Evolutionary conservation across 75 land plant genomes (phyloP).

Genomic region (Pseudotsuga menziesii): DNA sequence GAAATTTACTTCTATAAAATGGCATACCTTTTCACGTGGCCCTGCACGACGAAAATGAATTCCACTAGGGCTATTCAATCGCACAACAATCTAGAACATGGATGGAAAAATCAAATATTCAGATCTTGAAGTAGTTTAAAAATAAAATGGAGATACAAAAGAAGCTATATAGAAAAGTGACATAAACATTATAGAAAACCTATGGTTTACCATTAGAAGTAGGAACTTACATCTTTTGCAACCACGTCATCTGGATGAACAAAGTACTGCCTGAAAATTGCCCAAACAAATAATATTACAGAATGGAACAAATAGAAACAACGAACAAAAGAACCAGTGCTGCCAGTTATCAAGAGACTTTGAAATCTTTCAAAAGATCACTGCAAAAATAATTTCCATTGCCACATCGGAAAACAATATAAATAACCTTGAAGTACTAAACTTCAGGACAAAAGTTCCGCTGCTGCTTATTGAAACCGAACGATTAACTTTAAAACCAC

Average conservation of each 20-base stretch:
- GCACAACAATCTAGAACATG: conserved; percentile 55
- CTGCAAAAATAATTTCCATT: not conserved
- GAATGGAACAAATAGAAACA: not conserved
- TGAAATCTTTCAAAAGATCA: not conserved
- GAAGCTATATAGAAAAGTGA: not conserved
- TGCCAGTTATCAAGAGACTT: not conserved
- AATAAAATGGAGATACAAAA: not conserved
- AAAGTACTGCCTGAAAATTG: conserved; percentile 62
- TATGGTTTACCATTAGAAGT: not conserved
- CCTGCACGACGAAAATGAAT: conserved; percentile 79
- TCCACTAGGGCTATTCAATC: conserved; percentile 41
- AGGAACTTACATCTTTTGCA: conserved; percentile 45
- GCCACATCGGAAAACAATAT: no score
- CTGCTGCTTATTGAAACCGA: not conserved
- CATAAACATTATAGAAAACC: not conserved
- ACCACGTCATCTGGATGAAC: conserved; percentile 62
- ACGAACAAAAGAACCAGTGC: not conserved
- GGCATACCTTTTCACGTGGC: conserved; percentile 55
- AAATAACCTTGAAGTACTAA: no score
- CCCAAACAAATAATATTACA: not conserved
- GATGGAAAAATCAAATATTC: not conserved
- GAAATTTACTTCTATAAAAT: conserved; percentile 1
- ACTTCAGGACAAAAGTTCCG: not conserved
- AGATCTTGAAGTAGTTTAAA: not conserved
- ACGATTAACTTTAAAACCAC: not conserved